Evolutionary conservation across 495 filamentous ascomycete species (phyloP), one percentile per base, ranked within the genome.

Genomic region (Haplographium delicatum): DNA sequence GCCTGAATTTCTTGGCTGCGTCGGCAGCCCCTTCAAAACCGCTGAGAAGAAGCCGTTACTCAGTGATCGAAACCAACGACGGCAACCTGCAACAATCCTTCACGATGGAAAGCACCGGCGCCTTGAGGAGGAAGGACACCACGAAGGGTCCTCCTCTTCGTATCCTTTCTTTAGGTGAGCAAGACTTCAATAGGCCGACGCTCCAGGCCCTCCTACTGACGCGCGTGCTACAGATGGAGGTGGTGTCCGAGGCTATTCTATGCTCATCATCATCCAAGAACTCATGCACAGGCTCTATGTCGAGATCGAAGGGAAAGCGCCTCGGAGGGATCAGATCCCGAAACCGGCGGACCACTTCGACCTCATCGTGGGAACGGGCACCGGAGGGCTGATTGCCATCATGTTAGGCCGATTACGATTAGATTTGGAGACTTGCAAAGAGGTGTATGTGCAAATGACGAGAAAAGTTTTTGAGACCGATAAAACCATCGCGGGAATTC

Each of bases 271-370:
- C 49, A 81, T 98, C 46, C 88, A 94, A 73, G 90, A 96, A 71
- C 75, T 98, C 35, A 98, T 98, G 93, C 86, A 95, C 68, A 79
- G 85, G 28, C 88, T 86, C 5, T 95, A 90, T 62, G 87, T 93
- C 63, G 87, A 93, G 69, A 77, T 73, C 40, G 84, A 94, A 68
- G 88, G 89, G 23, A 78, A 83, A 56, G 87, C 90, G 13, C 89
- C 91, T 43, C 81, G 82, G 46, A 81, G 87, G 62, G 80, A 89
- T 57, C 82, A 96, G 59, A 91, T 97, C 19, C 93, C 94, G 22
- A 96, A 95, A 59, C 93, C 93, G 53, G 95, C 89, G 81, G 94
- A 98, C 54, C 88, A 97, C 66, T 98, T 98, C 70, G 93, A 98
- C 68, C 74, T 98, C 47, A 98, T 98, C 54, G 84, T 83, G 50